Percentiles rank a stretch among this genome's conserved stretches.
Evolutionary conservation across 2,329 filamentous ascomycete species (phyloP).

Genomic region (Alternaria brassicicola): DNA sequence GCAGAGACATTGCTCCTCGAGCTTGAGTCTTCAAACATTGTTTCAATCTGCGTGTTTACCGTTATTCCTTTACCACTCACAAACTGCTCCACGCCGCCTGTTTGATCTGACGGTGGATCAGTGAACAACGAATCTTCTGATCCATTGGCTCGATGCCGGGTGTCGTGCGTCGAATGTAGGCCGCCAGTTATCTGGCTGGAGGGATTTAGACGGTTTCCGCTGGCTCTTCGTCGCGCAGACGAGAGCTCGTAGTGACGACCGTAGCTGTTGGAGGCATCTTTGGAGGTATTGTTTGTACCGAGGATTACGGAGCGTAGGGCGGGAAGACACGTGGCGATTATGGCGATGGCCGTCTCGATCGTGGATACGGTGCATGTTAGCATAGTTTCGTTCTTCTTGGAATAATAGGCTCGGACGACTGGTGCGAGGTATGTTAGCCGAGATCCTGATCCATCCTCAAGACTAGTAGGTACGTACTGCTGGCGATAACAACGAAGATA

Average conservation of each 20-base stretch:
- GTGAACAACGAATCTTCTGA: constrained; percentile 25
- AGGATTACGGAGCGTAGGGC: constrained; percentile 30
- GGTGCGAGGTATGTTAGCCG: constrained; percentile 4
- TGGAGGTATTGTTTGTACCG: constrained; percentile 22
- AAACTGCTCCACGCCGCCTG: not conserved
- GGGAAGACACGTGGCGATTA: constrained; percentile 51
- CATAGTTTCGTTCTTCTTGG: constrained; percentile 27
- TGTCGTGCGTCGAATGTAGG: not conserved
- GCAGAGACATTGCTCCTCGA: not conserved
- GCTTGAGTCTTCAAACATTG: constrained; percentile 9
- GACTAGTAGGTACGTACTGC: constrained; percentile 18
- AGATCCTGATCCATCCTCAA: not conserved
- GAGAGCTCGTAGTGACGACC: constrained; percentile 33
- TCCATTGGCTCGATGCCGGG: constrained; percentile 12
- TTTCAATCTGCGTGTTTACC: constrained; percentile 22
- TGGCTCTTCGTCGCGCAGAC: constrained; percentile 20
- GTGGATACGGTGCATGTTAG: constrained; percentile 33
- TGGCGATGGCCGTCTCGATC: constrained; percentile 44
- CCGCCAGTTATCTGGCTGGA: constrained; percentile 2
- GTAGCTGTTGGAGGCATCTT: constrained; percentile 25
- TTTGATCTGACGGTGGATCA: not conserved
- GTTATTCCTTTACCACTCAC: constrained; percentile 12
- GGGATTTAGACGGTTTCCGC: constrained; percentile 9
- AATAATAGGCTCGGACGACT: constrained; percentile 34
- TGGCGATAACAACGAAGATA: constrained; percentile 31